Evolutionary conservation across 2,329 filamentous ascomycete species (phyloP).

Genomic region (Tolypocladium tropicale): DNA sequence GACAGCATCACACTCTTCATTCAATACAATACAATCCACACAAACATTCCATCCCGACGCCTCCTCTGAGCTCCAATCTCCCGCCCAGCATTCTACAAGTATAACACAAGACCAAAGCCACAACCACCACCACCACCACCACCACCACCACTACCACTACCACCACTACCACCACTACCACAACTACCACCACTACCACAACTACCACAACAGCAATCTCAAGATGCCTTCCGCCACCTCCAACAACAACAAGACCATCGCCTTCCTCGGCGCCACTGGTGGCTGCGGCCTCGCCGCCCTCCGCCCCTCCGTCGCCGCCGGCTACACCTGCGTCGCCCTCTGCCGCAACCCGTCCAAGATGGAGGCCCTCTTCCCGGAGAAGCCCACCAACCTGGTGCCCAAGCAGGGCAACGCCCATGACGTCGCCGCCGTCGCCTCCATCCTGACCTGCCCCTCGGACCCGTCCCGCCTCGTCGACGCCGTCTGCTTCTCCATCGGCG

Average conservation of each 20-base stretch:
- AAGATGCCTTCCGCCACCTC: slow-evolving; percentile 6
- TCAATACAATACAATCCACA: no score
- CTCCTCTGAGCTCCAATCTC: no score
- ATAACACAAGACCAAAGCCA: no score
- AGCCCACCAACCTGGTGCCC: slow-evolving; percentile 23
- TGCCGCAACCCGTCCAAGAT: slow-evolving; percentile 31
- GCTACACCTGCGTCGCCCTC: slow-evolving; percentile 28
- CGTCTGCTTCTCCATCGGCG: slow-evolving; percentile 29
- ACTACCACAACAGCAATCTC: background rate
- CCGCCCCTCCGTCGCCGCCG: slow-evolving; percentile 22
- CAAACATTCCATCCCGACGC: no score
- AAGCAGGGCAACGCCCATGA: slow-evolving; percentile 27
- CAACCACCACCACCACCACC: background rate
- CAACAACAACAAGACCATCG: slow-evolving; percentile 14
- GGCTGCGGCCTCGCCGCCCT: slow-evolving; percentile 29
- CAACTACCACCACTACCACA: background rate
- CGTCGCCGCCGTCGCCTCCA: slow-evolving; percentile 18
- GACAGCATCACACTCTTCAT: background rate
- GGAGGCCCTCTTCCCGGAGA: slow-evolving; percentile 16
- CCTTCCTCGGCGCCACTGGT: slow-evolving; percentile 31
- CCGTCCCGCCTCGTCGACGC: slow-evolving; percentile 22
- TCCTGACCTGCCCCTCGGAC: slow-evolving; percentile 17
- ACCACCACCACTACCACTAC: background rate
- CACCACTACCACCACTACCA: background rate
- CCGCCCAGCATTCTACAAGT: no score